phyloP scores from a whole-genome alignment of 495 filamentous ascomycete species.

The Lepidopterella palustris region DNA sequence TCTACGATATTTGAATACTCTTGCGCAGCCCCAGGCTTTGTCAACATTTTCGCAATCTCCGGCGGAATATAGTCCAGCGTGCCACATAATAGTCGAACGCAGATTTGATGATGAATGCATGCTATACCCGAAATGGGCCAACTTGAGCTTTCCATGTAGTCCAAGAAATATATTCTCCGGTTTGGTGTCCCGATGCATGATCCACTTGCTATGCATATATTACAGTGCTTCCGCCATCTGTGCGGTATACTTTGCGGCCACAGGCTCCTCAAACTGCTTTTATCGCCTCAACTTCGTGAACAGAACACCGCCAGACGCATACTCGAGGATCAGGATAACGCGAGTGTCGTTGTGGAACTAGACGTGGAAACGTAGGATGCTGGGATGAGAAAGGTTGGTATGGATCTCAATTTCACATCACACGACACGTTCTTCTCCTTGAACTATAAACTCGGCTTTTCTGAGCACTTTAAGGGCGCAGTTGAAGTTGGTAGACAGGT shows the following conservation, averaged over 20 bases:
- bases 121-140: conserved; percentile 79
- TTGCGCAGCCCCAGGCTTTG: conserved; percentile 2
- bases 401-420: conserved; percentile 16
- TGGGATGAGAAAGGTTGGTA: conserved; percentile 12
- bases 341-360: conserved; percentile 76
- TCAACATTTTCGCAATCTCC: conserved; percentile 10
- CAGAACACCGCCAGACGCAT: conserved; percentile 82
- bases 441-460: conserved; percentile 2
- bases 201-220: conserved; percentile 86
- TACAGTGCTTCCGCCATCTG: conserved; percentile 89
- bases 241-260: conserved; percentile 73
- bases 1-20: conserved; percentile 16
- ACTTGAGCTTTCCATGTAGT: conserved; percentile 62
- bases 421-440: conserved; percentile 16
- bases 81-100: conserved; percentile 5
- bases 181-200: conserved; percentile 97
- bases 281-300: conserved; percentile 86
- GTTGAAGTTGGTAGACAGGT: conserved; percentile 5
- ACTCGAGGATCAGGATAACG: conserved; percentile 84
- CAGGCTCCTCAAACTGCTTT: conserved; percentile 70
- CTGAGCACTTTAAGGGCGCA: conserved; percentile 15
- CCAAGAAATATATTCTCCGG: conserved; percentile 92
- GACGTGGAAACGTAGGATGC: conserved; percentile 12
- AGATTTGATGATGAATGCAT: conserved; percentile 15
- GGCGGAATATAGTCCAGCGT: conserved; percentile 22